Evolutionary conservation across 208 protist species (phyloP), one percentile per base, ranked within the genome.

Genomic region (Trypanosoma scelopori): DNA sequence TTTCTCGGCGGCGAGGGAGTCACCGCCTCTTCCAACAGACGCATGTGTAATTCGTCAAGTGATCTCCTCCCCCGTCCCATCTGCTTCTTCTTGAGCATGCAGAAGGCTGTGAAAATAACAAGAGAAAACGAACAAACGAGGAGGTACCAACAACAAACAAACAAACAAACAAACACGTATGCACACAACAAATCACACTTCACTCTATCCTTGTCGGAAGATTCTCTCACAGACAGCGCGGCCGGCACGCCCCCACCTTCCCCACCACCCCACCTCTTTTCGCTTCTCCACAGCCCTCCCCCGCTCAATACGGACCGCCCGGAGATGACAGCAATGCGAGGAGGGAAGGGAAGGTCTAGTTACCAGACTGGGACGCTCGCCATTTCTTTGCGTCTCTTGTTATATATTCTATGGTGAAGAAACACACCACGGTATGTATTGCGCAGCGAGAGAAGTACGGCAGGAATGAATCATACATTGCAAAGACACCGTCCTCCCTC

Each of bases 361-460:
- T 30, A 30, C 52, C 13, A 60, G 53, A 6, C 12, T 49, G 43
- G 35, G 59, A 60, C 22, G 69, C 69, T 37, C 74, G 69, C 67
- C 63, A 71, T 27, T 22, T 35, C 60, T 78, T 79, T 55, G 75
- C 50, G 6, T 18, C 49, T 27, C 76, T 74, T 16, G 79, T 89
- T 12, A 85, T 23, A 71, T 91, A 88, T 68, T 97, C 94, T 61
- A 97, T 88, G 28, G 68, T 37, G 69, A 97, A 94, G 78, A 97
- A 97, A 76, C 89, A 96, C 0, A 85, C 62, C 18, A 97, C 66
- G 4, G 94, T 97, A 76, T 97, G 92, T 41, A 73, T 79, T 42
- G 86, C 83, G 68, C 90, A 97, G 47, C 91, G 83, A 56, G 73
- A 70, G 55, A 93, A 95, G 77, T 97, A 97, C 1, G 94, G 94